A percentile compares a stretch with the other conserved stretches of the same genome.
Conservation (phyloP, 176 grass and related monocot genomes). For the Areca catechu region DNA sequence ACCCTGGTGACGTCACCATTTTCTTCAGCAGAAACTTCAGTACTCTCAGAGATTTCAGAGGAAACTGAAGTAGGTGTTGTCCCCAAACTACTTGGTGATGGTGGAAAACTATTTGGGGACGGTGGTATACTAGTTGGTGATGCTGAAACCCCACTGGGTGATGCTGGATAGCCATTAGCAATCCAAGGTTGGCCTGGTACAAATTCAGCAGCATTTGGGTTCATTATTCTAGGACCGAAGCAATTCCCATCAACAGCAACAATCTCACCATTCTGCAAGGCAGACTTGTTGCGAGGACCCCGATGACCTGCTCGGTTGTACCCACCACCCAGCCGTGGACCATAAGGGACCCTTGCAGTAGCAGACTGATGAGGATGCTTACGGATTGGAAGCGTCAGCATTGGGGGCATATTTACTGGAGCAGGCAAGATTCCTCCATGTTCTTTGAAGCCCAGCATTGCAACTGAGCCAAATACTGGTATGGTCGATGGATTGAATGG, state of each 20-base stretch:
- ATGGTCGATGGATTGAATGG: slow-evolving; percentile 85
- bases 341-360: slow-evolving; percentile 89
- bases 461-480: slow-evolving; percentile 83
- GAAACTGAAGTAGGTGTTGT: slow-evolving; percentile 45
- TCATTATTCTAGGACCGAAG: slow-evolving; percentile 63
- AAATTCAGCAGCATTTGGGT: slow-evolving; percentile 83
- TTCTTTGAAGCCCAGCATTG: slow-evolving; percentile 74
- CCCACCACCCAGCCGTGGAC: slow-evolving; percentile 80
- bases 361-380: slow-evolving; percentile 96
- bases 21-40: slow-evolving; percentile 41
- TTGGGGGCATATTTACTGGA: slow-evolving; percentile 65
- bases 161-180: slow-evolving; percentile 48
- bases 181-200: slow-evolving; percentile 60
- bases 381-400: slow-evolving; percentile 68
- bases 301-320: slow-evolving; percentile 82
- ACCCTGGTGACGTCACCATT: slow-evolving; percentile 26
- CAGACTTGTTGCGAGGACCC: slow-evolving; percentile 53
- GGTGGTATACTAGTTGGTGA: slow-evolving; percentile 33
- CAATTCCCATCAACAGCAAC: slow-evolving; percentile 40
- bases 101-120: slow-evolving; percentile 33
- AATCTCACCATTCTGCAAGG: slow-evolving; percentile 57
- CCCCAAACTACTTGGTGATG: slow-evolving; percentile 42
- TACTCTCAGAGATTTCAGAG: slow-evolving; percentile 39
- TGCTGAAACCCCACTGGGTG: slow-evolving; percentile 37
- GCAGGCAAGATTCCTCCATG: slow-evolving; percentile 86